Base-by-base conservation (phyloP, 768 basidiomycete genomes). In the Pseudohyphozyma bogoriensis region DNA sequence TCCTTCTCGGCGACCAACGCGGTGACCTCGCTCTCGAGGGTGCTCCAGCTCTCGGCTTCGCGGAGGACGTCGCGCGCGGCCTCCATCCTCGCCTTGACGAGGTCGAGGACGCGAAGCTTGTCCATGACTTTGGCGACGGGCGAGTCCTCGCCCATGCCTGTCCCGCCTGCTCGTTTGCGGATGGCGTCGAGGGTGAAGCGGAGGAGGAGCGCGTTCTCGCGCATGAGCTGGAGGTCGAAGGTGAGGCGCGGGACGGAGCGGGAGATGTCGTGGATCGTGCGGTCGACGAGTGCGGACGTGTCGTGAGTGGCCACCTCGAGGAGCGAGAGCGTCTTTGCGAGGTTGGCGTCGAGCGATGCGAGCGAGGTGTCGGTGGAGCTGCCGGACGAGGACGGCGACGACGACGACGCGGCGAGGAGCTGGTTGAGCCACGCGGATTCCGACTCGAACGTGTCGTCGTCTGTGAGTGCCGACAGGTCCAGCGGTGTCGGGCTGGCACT, bases 161-260 rank as follows among this genome's bases (percentile, higher is more conserved):
- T 9, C 22, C 33, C 50, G 13, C n/a, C 3, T 4, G 47, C 46
- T 29, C 83, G 80, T 50, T 78, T 78, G 33, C 77, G 80, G 22
- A 90, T 82, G 35, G 78, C 78, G 32, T 79, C 76, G 26, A 99
- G 77, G 12, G 82, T 76, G 32, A 76, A 77, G 62, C 87, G 85
- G 28, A 97, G 79, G 4, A 86, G 80, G 22, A 86, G 74, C 1
- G 92, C 91, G 35, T 85, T 83, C 69, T 97, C 93, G 45, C 88
- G 85, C 83, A 96, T 92, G 77, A 95, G 95, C 72, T 97, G 92
- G 37, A 99, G 79, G 74, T 97, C 95, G 72, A 95, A 97, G 2
- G 87, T 83, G 49, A 99, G 79, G 40, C 95, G 82, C 16, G 95
- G 89, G 26, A 96, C 84, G 7, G 85, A 82, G 51, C 91, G 82